Base-by-base conservation (phyloP, 176 grass and related monocot genomes). In the Phoenix dactylifera region DNA sequence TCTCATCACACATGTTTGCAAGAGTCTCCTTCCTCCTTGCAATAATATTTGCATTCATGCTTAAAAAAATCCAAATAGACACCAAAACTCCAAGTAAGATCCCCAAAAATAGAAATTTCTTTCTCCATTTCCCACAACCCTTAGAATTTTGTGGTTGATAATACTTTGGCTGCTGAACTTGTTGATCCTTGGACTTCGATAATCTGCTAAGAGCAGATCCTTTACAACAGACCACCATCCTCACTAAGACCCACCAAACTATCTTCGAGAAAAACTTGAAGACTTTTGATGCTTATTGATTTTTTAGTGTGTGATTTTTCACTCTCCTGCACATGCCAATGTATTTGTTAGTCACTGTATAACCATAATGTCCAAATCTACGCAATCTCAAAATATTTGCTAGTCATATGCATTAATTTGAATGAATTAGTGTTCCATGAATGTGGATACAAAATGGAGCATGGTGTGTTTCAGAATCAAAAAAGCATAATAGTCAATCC, bases 1-100 rank as follows among this genome's bases (percentile, higher is more conserved):
- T 86, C 58, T 92, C 83, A 20, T 92, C 88, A 17, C 88, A 92
- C 88, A 86, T 83, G 55, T 74, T 92, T 57, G 32, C 70, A 55
- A 92, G 65, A 74, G 77, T 86, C n/a, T 92, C 83, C 28, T 61
- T 86, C 77, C 73, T 79, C 57, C 88, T 86, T 50, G 56, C 76
- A 35, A 80, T 69, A 65, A 86, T 59, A 72, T 83, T 63, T 51
- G 77, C 73, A 17, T 82, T 65, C 79, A 86, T 92, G 76, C 64
- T 74, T 49, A 82, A 73, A 74, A 86, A 92, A 75, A 92, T 80
- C 76, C 83, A 83, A 10, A 83, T 6, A 16, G 88, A 79, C 10
- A 57, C 64, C 58, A 63, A 83, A 26, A 92, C 59, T 25, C 88
- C 88, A 52, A 86, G 19, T 68, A 80, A 62, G 15, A 83, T 69